phyloP scores from a whole-genome alignment of 140 eudicot genomes.

The Flaveria floridana region DNA sequence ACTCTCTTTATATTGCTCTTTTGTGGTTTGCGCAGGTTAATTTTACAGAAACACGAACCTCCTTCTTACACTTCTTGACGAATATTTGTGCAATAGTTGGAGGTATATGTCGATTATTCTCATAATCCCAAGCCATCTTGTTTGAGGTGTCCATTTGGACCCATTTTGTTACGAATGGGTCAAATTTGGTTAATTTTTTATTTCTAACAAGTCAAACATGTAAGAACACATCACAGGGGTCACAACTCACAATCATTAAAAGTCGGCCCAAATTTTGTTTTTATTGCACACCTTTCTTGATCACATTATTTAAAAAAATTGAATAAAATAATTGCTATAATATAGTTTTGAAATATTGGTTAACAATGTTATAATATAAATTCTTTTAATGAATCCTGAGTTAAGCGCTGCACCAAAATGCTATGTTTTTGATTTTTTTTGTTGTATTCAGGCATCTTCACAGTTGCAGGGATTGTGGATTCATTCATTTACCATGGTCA shows the following conservation, averaged over 20 bases:
- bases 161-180: background rate
- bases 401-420: background rate
- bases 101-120: constrained; percentile 46
- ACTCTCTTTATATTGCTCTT: background rate
- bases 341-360: background rate
- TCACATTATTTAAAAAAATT: background rate
- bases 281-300: constrained; percentile 6
- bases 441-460: constrained; percentile 51
- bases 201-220: background rate
- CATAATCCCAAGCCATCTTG: background rate
- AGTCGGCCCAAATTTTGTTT: background rate
- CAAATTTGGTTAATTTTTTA: background rate
- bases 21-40: constrained; percentile 60
- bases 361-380: background rate
- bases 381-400: background rate
- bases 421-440: background rate
- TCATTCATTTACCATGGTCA: constrained; percentile 66
- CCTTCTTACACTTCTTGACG: constrained; percentile 85
- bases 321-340: background rate
- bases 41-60: constrained; percentile 53
- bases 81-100: constrained; percentile 88
- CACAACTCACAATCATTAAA: too few relatives aligned
- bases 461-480: constrained; percentile 71
- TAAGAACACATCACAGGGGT: background rate
- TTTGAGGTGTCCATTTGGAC: background rate